Percentiles rank a stretch among this genome's conserved stretches.
Evolutionary conservation across 108 stramenopile species (phyloP).

Genomic region (Stephanodiscus triporus): DNA sequence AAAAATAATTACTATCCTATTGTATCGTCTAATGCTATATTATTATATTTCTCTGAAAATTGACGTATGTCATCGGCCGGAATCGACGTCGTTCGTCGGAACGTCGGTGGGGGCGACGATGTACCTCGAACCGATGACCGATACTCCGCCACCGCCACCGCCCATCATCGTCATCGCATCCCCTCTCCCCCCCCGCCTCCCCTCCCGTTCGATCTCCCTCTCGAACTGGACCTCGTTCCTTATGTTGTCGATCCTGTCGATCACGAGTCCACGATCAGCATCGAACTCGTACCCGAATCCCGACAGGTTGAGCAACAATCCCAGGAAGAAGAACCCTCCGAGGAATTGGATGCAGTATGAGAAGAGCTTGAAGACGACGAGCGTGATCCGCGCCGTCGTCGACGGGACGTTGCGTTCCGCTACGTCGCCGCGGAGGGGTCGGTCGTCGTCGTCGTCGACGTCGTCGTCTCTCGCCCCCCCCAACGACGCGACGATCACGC

Average conservation of each 20-base stretch:
- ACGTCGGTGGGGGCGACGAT: too few species aligned
- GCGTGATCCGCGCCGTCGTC: slow-evolving; percentile 7
- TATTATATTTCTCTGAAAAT: too few species aligned
- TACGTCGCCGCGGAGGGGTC: background rate
- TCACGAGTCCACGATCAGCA: slow-evolving; percentile 24
- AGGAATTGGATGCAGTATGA: slow-evolving; percentile 39
- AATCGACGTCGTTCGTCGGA: too few species aligned
- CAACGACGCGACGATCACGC: too few species aligned
- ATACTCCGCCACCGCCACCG: too few species aligned
- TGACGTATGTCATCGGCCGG: too few species aligned
- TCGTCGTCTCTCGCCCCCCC: background rate
- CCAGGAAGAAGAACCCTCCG: slow-evolving; percentile 20
- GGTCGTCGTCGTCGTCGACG: background rate
- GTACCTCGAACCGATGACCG: too few species aligned
- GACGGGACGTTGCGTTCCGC: slow-evolving; percentile 1
- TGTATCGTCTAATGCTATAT: too few species aligned
- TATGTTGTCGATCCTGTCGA: slow-evolving; percentile 31
- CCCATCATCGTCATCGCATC: background rate
- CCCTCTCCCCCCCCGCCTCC: slow-evolving; percentile 27
- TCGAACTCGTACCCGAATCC: slow-evolving; percentile 33
- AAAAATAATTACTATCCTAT: too few species aligned
- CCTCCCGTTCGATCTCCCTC: slow-evolving; percentile 34
- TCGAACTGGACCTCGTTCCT: slow-evolving; percentile 43
- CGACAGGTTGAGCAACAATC: slow-evolving; percentile 20
- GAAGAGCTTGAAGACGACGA: slow-evolving; percentile 27